These are phyloP conservation scores for Rubus idaeus DNA, from an alignment of 306 rosid species.

Conservation along the genomic window DNA sequence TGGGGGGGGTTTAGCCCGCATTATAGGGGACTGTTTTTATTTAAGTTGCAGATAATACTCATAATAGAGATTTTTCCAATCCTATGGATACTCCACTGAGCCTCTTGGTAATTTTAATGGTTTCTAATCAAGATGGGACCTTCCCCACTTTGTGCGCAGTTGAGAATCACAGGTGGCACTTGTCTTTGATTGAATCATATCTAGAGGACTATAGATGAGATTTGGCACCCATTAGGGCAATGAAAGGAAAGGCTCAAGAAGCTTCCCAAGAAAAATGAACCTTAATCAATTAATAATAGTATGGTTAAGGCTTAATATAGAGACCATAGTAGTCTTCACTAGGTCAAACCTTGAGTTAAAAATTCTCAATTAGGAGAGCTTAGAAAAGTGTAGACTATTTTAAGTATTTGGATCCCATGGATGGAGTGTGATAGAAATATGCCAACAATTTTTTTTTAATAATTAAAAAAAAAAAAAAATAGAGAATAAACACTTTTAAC, in stretches of 20 bases:
- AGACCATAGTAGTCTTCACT: neutral
- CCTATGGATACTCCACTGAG: slow-evolving; percentile 58
- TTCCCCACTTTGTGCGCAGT: slow-evolving; percentile 42
- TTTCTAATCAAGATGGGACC: slow-evolving; percentile 41
- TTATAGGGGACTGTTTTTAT: neutral
- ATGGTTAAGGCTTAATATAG: neutral
- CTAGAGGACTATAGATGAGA: slow-evolving; percentile 2
- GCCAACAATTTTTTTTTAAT: neutral
- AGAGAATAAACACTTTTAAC: neutral
- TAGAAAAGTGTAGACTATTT: neutral
- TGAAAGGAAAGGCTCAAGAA: neutral
- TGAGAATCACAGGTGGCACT: slow-evolving; percentile 32
- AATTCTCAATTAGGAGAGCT: neutral
- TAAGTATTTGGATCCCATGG: neutral
- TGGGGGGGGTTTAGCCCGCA: slow-evolving; percentile 1
- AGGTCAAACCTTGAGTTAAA: neutral
- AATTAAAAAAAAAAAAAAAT: neutral
- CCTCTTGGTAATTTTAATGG: slow-evolving; percentile 35
- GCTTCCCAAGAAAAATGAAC: neutral
- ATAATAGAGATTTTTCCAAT: slow-evolving; percentile 27
- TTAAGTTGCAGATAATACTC: slow-evolving; percentile 8
- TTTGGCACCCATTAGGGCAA: slow-evolving; percentile 17
- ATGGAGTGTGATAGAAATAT: neutral
- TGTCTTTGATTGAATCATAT: slow-evolving; percentile 7
- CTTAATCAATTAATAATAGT: neutral